phyloP scores from a whole-genome alignment of 2,329 filamentous ascomycete genomes.

The Claviceps sp. region DNA sequence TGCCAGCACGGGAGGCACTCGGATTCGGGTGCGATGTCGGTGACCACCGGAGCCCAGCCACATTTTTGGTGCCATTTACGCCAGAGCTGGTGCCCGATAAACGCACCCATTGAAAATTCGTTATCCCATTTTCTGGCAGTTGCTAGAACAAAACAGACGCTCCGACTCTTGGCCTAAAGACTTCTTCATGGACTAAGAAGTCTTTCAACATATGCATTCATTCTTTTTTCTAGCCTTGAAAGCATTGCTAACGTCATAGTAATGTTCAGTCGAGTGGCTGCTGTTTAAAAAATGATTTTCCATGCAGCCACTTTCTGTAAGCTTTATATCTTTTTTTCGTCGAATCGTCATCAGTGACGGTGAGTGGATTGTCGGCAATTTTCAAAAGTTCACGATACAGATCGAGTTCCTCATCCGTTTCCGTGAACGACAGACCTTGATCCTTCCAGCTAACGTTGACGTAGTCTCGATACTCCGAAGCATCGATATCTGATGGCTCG shows the following conservation, averaged over 20 bases:
- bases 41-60: no score
- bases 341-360: slow-evolving; percentile 74
- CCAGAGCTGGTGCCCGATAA: no score
- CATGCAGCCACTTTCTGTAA: slow-evolving; percentile 86
- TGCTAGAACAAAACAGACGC: no score
- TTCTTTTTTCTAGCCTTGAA: neutral
- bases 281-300: slow-evolving; percentile 95
- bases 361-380: slow-evolving; percentile 70
- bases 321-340: slow-evolving; percentile 93
- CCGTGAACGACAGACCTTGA: slow-evolving; percentile 39
- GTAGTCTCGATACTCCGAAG: slow-evolving; percentile 67
- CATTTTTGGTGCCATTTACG: no score
- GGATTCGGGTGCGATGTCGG: no score
- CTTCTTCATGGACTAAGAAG: neutral
- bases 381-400: slow-evolving; percentile 67
- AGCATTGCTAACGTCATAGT: neutral
- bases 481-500: slow-evolving; percentile 43
- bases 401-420: slow-evolving; percentile 28
- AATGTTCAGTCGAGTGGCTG: slow-evolving; percentile 43
- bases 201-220: neutral
- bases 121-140: no score
- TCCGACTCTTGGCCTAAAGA: no score
- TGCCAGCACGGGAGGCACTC: no score
- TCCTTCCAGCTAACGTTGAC: slow-evolving; percentile 54
- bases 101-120: no score